These are phyloP conservation scores for Diaporthe capsici DNA, from an alignment of 2,329 filamentous ascomycete genomes.

Conservation along the genomic window DNA sequence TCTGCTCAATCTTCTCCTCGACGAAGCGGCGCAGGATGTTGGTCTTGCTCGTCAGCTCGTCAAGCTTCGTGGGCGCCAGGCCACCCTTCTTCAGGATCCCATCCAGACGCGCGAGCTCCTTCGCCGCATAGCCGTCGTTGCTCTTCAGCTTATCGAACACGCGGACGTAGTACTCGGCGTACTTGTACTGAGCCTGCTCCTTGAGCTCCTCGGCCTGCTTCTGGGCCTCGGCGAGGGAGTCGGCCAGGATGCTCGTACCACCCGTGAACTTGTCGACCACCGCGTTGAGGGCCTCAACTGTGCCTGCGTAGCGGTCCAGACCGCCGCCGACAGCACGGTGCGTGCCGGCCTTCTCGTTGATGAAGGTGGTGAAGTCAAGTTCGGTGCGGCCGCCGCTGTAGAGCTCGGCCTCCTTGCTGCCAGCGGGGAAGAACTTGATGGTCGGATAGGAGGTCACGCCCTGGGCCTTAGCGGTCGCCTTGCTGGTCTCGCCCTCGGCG, in stretches of 20 bases:
- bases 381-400: constrained; percentile 86
- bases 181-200: constrained; percentile 76
- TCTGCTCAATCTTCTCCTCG: constrained; percentile 66
- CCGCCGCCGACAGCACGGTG: constrained; percentile 86
- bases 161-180: constrained; percentile 93
- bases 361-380: constrained; percentile 80
- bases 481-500: constrained; percentile 88
- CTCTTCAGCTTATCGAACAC: constrained; percentile 87
- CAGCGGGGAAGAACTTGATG: constrained; percentile 96
- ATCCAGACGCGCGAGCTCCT: constrained; percentile 87
- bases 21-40: constrained; percentile 90
- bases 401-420: constrained; percentile 77
- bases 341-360: constrained; percentile 92
- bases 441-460: constrained; percentile 92
- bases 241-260: constrained; percentile 68
- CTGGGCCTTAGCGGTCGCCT: constrained; percentile 81
- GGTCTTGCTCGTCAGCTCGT: constrained; percentile 87
- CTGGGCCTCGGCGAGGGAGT: constrained; percentile 79
- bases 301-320: constrained; percentile 84
- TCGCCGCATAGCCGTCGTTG: constrained; percentile 84
- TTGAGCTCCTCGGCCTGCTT: constrained; percentile 77
- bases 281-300: constrained; percentile 82
- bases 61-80: constrained; percentile 86
- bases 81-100: constrained; percentile 89
- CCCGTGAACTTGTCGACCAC: constrained; percentile 82